These are phyloP conservation scores for Chlorella sp. DNA, from an alignment of 139 green algal species.

Conservation along the genomic window DNA sequence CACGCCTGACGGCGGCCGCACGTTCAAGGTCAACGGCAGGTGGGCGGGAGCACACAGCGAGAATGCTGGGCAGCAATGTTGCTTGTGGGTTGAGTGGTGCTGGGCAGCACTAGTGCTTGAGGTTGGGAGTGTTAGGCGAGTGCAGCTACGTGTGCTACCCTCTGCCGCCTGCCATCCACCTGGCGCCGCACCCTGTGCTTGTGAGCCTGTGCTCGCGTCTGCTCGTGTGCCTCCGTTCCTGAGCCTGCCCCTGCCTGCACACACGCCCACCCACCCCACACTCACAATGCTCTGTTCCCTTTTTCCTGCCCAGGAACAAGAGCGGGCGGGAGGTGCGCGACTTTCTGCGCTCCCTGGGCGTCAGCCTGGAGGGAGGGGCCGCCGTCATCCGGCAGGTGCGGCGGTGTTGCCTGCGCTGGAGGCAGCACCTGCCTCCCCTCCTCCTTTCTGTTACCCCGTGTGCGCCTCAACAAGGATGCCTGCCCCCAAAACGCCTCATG, in stretches of 20 bases:
- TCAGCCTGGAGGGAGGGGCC: slow-evolving; percentile 40
- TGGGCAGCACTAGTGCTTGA: background rate
- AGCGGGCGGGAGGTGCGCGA: slow-evolving; percentile 38
- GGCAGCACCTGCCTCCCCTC: too few species aligned
- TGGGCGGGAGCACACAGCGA: background rate
- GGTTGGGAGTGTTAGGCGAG: too few species aligned
- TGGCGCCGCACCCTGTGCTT: too few species aligned
- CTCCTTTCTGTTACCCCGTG: too few species aligned
- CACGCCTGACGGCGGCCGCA: slow-evolving; percentile 48
- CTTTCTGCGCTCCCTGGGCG: slow-evolving; percentile 39
- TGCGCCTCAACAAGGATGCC: too few species aligned
- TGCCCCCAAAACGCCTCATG: too few species aligned
- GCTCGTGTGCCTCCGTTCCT: background rate
- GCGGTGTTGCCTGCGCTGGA: too few species aligned
- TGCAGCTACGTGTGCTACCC: too few species aligned
- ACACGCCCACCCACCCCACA: slow-evolving; percentile 45
- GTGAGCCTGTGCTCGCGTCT: too few species aligned
- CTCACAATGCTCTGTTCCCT: background rate
- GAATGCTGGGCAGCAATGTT: background rate
- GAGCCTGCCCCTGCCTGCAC: background rate
- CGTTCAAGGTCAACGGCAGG: slow-evolving; percentile 50
- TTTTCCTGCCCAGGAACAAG: background rate
- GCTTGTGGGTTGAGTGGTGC: background rate
- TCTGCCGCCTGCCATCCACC: too few species aligned
- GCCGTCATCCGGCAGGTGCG: slow-evolving; percentile 56